phyloP scores from a whole-genome alignment of 1,139 yeast genomes.

The Pichia sp. region DNA sequence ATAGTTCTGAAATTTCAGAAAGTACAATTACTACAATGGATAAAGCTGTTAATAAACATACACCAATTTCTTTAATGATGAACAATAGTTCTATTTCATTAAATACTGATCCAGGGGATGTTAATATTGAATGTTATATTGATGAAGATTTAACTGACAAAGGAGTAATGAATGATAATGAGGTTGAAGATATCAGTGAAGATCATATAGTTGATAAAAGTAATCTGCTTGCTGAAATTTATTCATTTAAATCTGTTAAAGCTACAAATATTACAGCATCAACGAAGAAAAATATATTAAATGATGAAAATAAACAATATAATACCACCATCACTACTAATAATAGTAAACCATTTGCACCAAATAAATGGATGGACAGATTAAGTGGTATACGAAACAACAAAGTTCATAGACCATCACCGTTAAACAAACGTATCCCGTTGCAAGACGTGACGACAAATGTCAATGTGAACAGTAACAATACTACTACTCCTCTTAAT shows the following conservation, averaged over 20 bases:
- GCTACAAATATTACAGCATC: not conserved
- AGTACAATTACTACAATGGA: slow-evolving; percentile 11
- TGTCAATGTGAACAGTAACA: not conserved
- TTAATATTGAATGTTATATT: slow-evolving; percentile 14
- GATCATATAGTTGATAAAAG: slow-evolving; percentile 9
- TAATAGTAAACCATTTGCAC: not conserved
- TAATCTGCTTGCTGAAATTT: slow-evolving; percentile 17
- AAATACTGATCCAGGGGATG: slow-evolving; percentile 14
- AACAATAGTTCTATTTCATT: slow-evolving; percentile 8
- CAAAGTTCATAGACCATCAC: slow-evolving; percentile 11
- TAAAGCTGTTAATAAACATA: not conserved
- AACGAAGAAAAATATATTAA: no score
- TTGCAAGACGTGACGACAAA: slow-evolving; percentile 10
- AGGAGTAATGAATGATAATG: not conserved
- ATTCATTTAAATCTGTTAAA: slow-evolving; percentile 9
- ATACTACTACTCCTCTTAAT: no score
- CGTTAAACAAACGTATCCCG: slow-evolving; percentile 7
- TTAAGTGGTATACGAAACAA: not conserved
- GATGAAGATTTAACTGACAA: not conserved
- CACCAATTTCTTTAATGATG: slow-evolving; percentile 2
- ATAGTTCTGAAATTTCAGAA: slow-evolving; percentile 12
- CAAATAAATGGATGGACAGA: slow-evolving; percentile 7
- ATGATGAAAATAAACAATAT: not conserved
- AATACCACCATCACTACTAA: not conserved
- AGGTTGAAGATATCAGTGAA: not conserved